Evolutionary conservation across 2,329 filamentous ascomycete species (phyloP), one percentile per base, ranked within the genome.

Genomic region (Chrysoporthe deuterocubensis): DNA sequence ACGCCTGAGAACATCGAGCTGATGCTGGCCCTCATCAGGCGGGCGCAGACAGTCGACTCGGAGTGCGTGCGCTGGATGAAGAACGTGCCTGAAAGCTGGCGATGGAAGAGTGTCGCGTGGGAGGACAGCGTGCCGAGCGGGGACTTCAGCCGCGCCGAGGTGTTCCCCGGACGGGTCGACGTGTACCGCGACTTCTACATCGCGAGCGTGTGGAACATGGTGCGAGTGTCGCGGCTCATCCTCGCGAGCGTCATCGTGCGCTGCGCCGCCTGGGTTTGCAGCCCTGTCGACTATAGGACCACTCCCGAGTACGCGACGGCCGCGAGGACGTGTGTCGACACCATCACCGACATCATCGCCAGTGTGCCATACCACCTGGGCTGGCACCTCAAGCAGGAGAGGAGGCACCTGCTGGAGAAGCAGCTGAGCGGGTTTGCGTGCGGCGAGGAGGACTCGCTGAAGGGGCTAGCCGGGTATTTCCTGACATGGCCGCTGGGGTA

Each of bases 291-390:
- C 75, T 89, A 89, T 73, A 81, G 87, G 54, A 89, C 87, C 1
- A 89, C 87, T 6, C 83, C 86, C 21, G 86, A 89, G 75, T 90
- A 89, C 71, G 85, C 85, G 13, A 82, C 83, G 0, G 84, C 85
- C 4, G 81, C 84, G 18, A 77, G 83, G 48, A 81, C 81, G 1
- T 87, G 82, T 63, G 80, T 80, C 50, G 83, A 87, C 58, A 81
- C 81, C 64, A 86, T 89, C 70, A 81, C 82, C 3, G 87, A 89
- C 71, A 84, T 90, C 48, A 82, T 90, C 64, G 85, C 87, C 1
- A 85, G 83, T 2, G 83, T 89, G n/a, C 88, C 88, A 0, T 90
- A 85, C 71, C 83, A 87, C 73, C 80, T 90, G 2, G 87, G 87
- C 52, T 89, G 87, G 86, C 85, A 86, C 66, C 77, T 82, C 16